Base-by-base conservation (phyloP, 257 asterid genomes). In the Scutellaria galericulata region DNA sequence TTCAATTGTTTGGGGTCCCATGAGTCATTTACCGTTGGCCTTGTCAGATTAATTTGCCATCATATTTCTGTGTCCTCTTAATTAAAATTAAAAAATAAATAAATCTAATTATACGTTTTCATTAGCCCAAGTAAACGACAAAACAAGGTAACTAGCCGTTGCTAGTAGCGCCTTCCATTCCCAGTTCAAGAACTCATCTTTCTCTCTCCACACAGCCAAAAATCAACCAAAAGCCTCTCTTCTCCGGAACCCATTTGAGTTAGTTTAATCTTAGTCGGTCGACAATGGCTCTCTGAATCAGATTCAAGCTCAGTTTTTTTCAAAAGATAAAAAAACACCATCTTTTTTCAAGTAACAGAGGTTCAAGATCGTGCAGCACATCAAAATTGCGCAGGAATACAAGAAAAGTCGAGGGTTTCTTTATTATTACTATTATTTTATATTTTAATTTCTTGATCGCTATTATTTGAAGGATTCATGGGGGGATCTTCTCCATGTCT, bases 401-500 rank as follows among this genome's bases (percentile, higher is more conserved):
- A 40, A 41, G 66, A 41, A 55, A 56, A 66, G 31, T 31, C 8
- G 58, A 15, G 24, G 18, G 73, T 74, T 10, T 58, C 70, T 59
- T 56, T 2, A 6, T 4, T 54, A 31, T 31, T 31, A 31, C 5
- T 31, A 31, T 31, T 31, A 31, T 4, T 31, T 31, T 31, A 4
- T 1, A 31, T 31, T 31, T 31, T 31, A 1, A 31, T 9, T 52
- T 18, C 22, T 64, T 56, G 59, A 63, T 62, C 42, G 20, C 24
- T 14, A 53, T 61, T 46, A n/a, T 44, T 44, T 44, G 35, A 54
- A 71, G 62, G 74, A 64, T 48, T 62, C 40, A 89, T 91, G 96
- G 91, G 73, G 75, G 97, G 89, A 73, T 78, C 97, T 68, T 77
- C 93, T 37, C 82, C 86, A 56, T 83, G 83, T 75, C 86, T 89